phyloP scores from a whole-genome alignment of 441 rosid genomes.

The Breynia disticha region DNA sequence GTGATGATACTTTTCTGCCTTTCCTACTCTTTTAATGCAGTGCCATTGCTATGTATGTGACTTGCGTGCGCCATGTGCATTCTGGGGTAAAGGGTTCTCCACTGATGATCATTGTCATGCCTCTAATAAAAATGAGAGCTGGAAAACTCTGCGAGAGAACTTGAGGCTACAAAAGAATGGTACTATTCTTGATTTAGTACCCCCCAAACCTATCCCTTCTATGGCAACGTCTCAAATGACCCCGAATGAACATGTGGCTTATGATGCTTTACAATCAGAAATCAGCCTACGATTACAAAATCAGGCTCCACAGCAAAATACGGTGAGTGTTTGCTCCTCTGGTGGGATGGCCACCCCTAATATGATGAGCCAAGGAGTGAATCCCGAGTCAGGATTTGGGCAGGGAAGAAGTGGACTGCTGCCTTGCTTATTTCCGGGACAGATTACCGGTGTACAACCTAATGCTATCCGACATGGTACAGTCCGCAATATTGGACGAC shows the following conservation, averaged over 20 bases:
- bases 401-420: constrained; percentile 18
- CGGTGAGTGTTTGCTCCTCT: constrained; percentile 34
- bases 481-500: constrained; percentile 21
- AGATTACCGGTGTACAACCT: constrained; percentile 20
- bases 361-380: constrained; percentile 20
- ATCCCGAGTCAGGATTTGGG: constrained; percentile 6
- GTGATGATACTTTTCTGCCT: background rate
- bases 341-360: constrained; percentile 17
- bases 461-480: constrained; percentile 24
- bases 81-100: constrained; percentile 48
- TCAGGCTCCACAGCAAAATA: background rate
- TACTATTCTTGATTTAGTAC: constrained; percentile 18
- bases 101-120: constrained; percentile 72
- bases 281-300: background rate
- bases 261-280: background rate
- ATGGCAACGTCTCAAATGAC: constrained; percentile 15
- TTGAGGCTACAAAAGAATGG: constrained; percentile 27
- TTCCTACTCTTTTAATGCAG: constrained; percentile 31
- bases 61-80: constrained; percentile 55
- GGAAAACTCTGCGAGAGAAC: constrained; percentile 51
- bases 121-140: constrained; percentile 47
- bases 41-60: constrained; percentile 94
- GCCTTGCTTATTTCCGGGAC: constrained; percentile 15
- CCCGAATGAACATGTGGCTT: constrained; percentile 7
- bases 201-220: constrained; percentile 10